phyloP scores from a whole-genome alignment of 2,329 filamentous ascomycete species.

The Colletotrichum destructivum region DNA sequence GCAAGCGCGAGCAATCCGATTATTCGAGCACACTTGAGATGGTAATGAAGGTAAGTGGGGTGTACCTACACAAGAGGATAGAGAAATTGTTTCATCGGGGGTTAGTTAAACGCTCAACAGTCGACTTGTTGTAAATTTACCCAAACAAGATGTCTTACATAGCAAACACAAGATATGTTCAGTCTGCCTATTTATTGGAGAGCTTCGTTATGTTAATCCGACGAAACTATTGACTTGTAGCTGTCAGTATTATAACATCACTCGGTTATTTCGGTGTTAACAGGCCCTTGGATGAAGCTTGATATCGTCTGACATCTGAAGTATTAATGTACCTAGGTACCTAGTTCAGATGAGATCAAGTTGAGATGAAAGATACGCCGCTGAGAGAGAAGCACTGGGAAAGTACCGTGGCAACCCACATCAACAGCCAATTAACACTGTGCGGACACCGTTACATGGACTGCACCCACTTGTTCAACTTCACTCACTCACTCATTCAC shows the following conservation, averaged over 20 bases:
- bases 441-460: neutral
- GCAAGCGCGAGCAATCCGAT: too few species aligned
- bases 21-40: too few species aligned
- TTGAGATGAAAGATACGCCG: neutral
- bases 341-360: neutral
- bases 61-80: too few species aligned
- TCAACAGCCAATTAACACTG: neutral
- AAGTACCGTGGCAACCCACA: neutral
- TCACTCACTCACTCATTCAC: conserved; percentile 18
- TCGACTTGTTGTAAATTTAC: neutral
- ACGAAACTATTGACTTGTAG: neutral
- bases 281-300: too few species aligned
- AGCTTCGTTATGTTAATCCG: neutral
- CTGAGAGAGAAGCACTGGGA: neutral
- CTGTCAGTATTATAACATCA: too few species aligned
- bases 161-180: neutral
- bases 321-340: too few species aligned
- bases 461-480: neutral
- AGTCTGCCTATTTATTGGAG: neutral
- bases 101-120: neutral
- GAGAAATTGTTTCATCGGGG: too few species aligned
- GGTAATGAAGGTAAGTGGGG: too few species aligned
- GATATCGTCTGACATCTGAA: too few species aligned
- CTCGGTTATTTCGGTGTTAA: too few species aligned
- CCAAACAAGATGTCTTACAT: neutral